Conservation (phyloP, 805 yeast species). For the Metschnikowia chrysomelidarum region DNA sequence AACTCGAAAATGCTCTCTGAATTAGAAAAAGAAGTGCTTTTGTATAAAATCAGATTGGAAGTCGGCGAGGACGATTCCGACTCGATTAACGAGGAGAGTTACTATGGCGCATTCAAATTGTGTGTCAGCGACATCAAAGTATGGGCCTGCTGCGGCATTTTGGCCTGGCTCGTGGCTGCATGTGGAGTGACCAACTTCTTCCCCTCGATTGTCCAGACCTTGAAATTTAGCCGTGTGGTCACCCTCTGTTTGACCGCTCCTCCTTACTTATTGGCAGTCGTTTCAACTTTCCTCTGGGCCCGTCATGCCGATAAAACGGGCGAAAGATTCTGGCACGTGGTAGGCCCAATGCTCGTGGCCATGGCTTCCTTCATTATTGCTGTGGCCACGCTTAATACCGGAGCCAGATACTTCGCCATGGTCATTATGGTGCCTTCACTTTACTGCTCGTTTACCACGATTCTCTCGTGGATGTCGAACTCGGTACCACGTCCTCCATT, state of each 20-base stretch:
- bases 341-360: conserved; percentile 41
- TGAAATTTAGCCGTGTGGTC: conserved; percentile 48
- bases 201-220: conserved; percentile 58
- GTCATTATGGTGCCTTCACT: conserved; percentile 56
- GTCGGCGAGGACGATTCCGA: conserved; percentile 42
- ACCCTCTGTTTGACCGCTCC: conserved; percentile 60
- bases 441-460: conserved; percentile 52
- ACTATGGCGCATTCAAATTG: conserved; percentile 34
- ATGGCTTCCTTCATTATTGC: conserved; percentile 48
- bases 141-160: conserved; percentile 46
- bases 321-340: conserved; percentile 52
- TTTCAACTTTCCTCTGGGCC: conserved; percentile 51
- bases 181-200: conserved; percentile 61
- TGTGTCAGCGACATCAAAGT: conserved; percentile 42
- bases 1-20: conserved; percentile 46
- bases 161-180: conserved; percentile 52
- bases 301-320: conserved; percentile 55
- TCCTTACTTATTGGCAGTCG: conserved; percentile 52
- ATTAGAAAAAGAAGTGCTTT: conserved; percentile 43
- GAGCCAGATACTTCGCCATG: conserved; percentile 60
- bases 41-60: conserved; percentile 41
- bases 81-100: conserved; percentile 33
- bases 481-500: conserved; percentile 57
- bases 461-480: conserved; percentile 55
- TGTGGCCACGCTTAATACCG: conserved; percentile 50